A percentile compares a stretch with the other conserved stretches of the same genome.
Conservation (phyloP, 2,329 filamentous ascomycete species). For the Colletotrichum musae region DNA sequence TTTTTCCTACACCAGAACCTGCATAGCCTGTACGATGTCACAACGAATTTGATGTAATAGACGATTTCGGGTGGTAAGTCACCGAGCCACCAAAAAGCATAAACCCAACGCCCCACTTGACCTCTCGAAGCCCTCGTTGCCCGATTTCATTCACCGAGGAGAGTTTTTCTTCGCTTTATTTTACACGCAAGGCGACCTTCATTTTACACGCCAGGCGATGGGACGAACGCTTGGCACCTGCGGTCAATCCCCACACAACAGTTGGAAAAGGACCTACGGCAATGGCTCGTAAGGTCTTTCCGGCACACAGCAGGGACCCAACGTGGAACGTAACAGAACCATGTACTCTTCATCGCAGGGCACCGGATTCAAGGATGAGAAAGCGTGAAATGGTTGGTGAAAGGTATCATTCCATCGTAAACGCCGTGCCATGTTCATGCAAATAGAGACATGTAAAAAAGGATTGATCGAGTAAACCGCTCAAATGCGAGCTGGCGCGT, state of each 20-base stretch:
- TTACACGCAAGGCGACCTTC: neutral
- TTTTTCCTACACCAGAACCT: conserved; percentile 3
- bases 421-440: conserved; percentile 11
- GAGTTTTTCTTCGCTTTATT: too few relatives aligned
- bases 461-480: conserved; percentile 20
- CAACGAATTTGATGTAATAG: conserved; percentile 32
- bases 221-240: conserved; percentile 17
- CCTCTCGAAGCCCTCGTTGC: too few relatives aligned
- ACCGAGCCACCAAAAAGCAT: conserved; percentile 16
- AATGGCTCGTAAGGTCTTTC: too few relatives aligned
- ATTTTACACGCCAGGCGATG: neutral
- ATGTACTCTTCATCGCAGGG: neutral
- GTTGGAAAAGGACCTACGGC: too few relatives aligned
- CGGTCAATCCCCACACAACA: neutral
- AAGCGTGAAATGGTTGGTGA: neutral
- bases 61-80: conserved; percentile 21
- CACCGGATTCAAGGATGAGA: neutral
- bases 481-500: conserved; percentile 22
- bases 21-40: conserved; percentile 39
- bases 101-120: neutral
- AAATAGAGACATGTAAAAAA: conserved; percentile 8
- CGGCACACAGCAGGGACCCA: too few relatives aligned
- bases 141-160: too few relatives aligned
- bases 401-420: conserved; percentile 28
- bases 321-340: too few relatives aligned